Evolutionary conservation across 306 rosid genomes (phyloP), one percentile per base, ranked within the genome.

Genomic region (Cercis canadensis): DNA sequence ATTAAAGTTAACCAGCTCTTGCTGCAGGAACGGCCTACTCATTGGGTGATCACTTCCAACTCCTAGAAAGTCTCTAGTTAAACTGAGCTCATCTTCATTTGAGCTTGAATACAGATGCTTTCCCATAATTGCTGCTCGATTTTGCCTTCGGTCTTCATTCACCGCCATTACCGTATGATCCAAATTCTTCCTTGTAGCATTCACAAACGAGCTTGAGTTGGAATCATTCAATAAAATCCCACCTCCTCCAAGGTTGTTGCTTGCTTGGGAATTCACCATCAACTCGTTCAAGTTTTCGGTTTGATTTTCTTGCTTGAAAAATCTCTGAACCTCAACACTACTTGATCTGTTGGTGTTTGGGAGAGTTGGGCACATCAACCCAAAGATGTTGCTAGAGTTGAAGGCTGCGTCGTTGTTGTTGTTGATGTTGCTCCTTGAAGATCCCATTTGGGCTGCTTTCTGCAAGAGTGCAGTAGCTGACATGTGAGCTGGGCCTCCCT

Each of bases 31-130:
- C 5, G 85, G 71, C 6, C 81, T 72, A 24, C 37, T 80, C n/a
- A 63, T 36, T 14, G 73, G 46, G 1, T 24, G 29, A 24, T 80
- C 83, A 9, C 82, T 80, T 60, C 97, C 94, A 13, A 90, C 97
- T 0, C 98, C 97, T 6, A 93, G 87, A 39, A 93, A 93, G 39
- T 90, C 98, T 72, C 97, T 87, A 0, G 98, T 92, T 29, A 89
- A 66, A 69, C 89, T 79, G 19, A 81, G 74, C 62, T 81, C 79
- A 8, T 45, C 70, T 15, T 75, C 72, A 0, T 76, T 73, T 24
- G 41, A 47, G 32, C 53, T 61, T 17, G 72, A 65, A 33, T 44
- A 69, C 19, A 39, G 17, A 33, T 61, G 61, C 47, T 54, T 69
- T 4, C 53, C 81, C 18, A 36, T 4, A 29, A 37, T 36, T 61